Evolutionary conservation across 495 filamentous ascomycete genomes (phyloP), one percentile per base, ranked within the genome.

Genomic region (Achaetomiella virescens): DNA sequence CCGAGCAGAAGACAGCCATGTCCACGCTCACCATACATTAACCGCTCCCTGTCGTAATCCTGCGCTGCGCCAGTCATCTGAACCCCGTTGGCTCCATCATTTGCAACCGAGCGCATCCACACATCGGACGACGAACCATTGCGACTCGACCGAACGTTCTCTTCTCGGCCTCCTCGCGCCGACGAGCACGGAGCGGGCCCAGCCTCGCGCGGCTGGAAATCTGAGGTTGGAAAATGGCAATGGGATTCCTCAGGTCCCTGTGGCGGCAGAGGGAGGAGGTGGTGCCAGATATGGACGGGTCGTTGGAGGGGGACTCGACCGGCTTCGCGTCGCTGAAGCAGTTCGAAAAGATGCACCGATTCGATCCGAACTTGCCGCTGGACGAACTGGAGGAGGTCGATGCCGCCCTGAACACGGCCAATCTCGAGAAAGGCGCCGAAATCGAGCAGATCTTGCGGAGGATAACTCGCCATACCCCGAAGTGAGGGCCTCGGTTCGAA

Each of bases 401-500:
- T 24, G 75, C 79, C 24, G 82, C 79, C 12, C 73, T 86, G n/a
- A 64, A 77, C 49, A 76, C 76, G 1, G 60, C 69, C 31, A 77
- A 86, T 67, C 67, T 74, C 29, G 78, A 78, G 52, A 73, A 78
- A 38, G 76, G 78, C 21, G 66, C 74, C 41, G 78, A 75, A 41
- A 72, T 86, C 48, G 79, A 82, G 42, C 71, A 78, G 43, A 79
- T 81, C 33, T 61, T 87, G 67, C 83, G 36, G 76, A 78, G 52
- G 83, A 89, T 40, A 79, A 88, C 61, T 87, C 84, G 20, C 84
- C 84, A 17, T 89, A 89, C 57, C 82, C 84, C 38, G 83, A 87
- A 70, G 85, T 82, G 69, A 57, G 66, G 62, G 79, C 80, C 20
- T 76, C 79, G 12, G 81, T 84, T 8, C 77, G 78, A 25, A 78